phyloP scores from a whole-genome alignment of 2,329 filamentous ascomycete genomes.

The Ophiostoma novo-ulmi region DNA sequence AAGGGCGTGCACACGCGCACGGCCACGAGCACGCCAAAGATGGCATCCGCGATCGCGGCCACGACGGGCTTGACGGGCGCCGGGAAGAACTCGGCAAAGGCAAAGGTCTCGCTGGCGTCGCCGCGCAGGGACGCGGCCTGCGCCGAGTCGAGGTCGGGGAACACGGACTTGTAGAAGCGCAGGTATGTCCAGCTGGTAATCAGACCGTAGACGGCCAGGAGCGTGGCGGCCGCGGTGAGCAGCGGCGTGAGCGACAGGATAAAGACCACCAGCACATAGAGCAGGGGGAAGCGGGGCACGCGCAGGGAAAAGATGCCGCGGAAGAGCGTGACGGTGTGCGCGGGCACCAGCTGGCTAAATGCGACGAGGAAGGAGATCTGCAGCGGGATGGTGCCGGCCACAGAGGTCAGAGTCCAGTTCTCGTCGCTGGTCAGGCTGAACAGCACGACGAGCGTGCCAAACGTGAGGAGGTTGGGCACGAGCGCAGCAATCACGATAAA shows the following conservation, averaged over 20 bases:
- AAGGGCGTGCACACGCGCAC: slow-evolving; percentile 80
- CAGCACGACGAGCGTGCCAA: slow-evolving; percentile 65
- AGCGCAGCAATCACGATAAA: slow-evolving; percentile 74
- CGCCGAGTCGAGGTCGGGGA: slow-evolving; percentile 59
- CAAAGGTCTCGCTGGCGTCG: slow-evolving; percentile 93
- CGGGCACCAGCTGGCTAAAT: slow-evolving; percentile 94
- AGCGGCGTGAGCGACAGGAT: slow-evolving; percentile 55
- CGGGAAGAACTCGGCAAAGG: slow-evolving; percentile 94
- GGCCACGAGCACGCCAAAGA: slow-evolving; percentile 71
- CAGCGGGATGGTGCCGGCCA: slow-evolving; percentile 82
- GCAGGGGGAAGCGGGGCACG: slow-evolving; percentile 65
- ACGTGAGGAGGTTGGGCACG: slow-evolving; percentile 73
- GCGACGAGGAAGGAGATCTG: slow-evolving; percentile 93
- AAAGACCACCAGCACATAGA: slow-evolving; percentile 71
- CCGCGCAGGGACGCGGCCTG: slow-evolving; percentile 65
- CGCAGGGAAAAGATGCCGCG: slow-evolving; percentile 82
- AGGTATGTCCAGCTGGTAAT: slow-evolving; percentile 91
- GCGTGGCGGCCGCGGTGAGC: slow-evolving; percentile 65
- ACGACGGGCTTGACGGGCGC: slow-evolving; percentile 74
- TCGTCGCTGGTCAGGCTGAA: slow-evolving; percentile 62
- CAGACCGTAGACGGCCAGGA: slow-evolving; percentile 76
- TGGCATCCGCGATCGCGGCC: slow-evolving; percentile 62
- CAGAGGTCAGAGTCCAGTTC: slow-evolving; percentile 68
- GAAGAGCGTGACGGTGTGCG: slow-evolving; percentile 93
- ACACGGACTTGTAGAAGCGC: slow-evolving; percentile 82